Evolutionary conservation across 2,329 filamentous ascomycete genomes (phyloP), one percentile per base, ranked within the genome.

Genomic region (Botrytis pseudocinerea): DNA sequence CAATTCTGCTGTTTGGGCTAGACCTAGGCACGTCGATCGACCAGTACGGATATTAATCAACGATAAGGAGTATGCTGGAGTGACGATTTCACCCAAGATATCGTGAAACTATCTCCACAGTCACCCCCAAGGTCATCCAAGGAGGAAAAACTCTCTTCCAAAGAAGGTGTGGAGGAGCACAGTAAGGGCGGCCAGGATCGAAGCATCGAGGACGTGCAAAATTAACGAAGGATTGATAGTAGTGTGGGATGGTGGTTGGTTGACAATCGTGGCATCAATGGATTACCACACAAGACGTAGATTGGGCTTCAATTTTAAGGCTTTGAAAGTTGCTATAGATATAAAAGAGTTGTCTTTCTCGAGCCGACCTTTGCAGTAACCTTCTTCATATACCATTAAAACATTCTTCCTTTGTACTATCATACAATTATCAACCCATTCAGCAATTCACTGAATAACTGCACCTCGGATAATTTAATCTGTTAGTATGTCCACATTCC

Each of bases 151-250:
- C 59, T 68, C 72, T 73, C 73, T 74, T 73, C 61, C 74, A 74
- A 73, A 73, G 77, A 78, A 78, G 73, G 78, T 78, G 79, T 78
- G 78, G 79, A 79, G 75, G 77, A 76, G 69, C 64, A 73, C 42
- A 76, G 73, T 75, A 72, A 77, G 77, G 76, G 76, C 73, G 76
- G 57, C 70, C 76, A 70, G 75, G 76, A 78, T 76, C 73, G 74
- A 77, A 79, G 74, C 71, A 68, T 78, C 76, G 74, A 78, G 73
- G 76, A 78, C 70, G 76, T 79, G 75, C 74, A 79, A 77, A 77
- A 77, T 40, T 78, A 73, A 78, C 76, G 73, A 76, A 71, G 76
- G 75, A 76, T 77, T 25, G 51, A 48, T 28, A 32, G 46, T 70
- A 70, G 57, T 73, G 64, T 69, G 77, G 75, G 79, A 70, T 78